Evolutionary conservation across 305 asterid genomes (phyloP), one percentile per base, ranked within the genome.

Genomic region (Caryopteris hybrid): DNA sequence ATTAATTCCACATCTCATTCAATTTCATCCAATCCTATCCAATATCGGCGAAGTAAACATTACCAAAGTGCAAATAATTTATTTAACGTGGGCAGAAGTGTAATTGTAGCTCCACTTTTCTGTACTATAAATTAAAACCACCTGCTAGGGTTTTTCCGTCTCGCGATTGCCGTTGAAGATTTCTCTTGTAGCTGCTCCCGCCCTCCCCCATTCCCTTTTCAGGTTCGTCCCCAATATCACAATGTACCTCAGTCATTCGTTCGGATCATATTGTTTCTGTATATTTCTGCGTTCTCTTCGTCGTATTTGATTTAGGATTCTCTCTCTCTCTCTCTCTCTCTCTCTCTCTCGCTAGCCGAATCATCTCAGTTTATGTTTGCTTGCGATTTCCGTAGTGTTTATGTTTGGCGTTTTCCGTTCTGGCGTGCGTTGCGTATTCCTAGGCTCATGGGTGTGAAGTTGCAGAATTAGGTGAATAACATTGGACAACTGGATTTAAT

Each of bases 121-220:
- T 21, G 59, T 23, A 20, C 14, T 54, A 64, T 42, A 71, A 23
- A 71, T 7, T 2, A 16, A 11, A 57, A 16, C 53, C 18, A n/a
- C 50, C 2, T 36, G 36, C 55, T 72, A 72, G 77, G 77, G 63
- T 72, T 72, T 65, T 33, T 2, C 3, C 4, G 2, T 27, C 55
- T 51, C 38, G 8, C 25, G n/a, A n/a, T n/a, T n/a, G n/a, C n/a
- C n/a, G n/a, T n/a, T n/a, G n/a, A n/a, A n/a, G n/a, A n/a, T n/a
- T n/a, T n/a, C n/a, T n/a, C n/a, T n/a, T 18, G 1, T 5, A 20
- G 9, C 6, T 9, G 66, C 56, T 64, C 65, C 55, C 46, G 7
- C 1, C 33, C 2, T 5, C 18, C 12, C 20, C 43, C n/a, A 27
- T 16, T 59, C 8, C 16, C 1, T 14, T 45, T 39, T 11, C 41